Conservation (phyloP, 1,284 basidiomycete species). For the Apiotrichum porosum region DNA sequence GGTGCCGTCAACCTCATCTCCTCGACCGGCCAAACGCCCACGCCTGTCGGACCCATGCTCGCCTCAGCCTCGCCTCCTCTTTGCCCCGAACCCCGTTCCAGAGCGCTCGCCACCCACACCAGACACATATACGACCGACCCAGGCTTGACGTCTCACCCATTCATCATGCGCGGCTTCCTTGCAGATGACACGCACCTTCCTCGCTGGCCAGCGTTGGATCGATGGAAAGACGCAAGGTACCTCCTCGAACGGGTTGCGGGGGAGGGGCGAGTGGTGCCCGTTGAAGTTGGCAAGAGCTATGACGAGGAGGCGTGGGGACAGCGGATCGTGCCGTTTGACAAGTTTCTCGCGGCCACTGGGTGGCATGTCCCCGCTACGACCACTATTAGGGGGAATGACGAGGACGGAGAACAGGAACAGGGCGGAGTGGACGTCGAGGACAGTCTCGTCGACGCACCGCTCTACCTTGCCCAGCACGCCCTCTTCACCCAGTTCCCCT, state of each 20-base stretch:
- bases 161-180: constrained; percentile 66
- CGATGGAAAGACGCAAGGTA: constrained; percentile 68
- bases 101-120: constrained; percentile 56
- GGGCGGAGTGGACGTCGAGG: not conserved
- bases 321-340: constrained; percentile 72
- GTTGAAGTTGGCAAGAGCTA: constrained; percentile 87
- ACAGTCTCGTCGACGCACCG: constrained; percentile 11
- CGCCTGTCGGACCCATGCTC: no score
- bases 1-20: not conserved
- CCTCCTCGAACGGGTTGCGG: constrained; percentile 61
- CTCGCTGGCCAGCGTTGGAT: constrained; percentile 53
- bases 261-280: constrained; percentile 77
- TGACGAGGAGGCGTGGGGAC: constrained; percentile 73
- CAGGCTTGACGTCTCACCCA: constrained; percentile 52
- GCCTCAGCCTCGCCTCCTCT: not conserved
- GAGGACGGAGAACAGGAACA: not conserved
- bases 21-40: not conserved
- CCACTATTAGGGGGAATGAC: not conserved
- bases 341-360: constrained; percentile 62
- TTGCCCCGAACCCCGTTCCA: constrained; percentile 42
- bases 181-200: constrained; percentile 62
- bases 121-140: constrained; percentile 52
- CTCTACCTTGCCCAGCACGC: constrained; percentile 91
- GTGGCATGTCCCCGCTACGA: constrained; percentile 49
- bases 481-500: constrained; percentile 78